phyloP scores from a whole-genome alignment of 2,329 filamentous ascomycete genomes.

The Neofusicoccum umdonicola region DNA sequence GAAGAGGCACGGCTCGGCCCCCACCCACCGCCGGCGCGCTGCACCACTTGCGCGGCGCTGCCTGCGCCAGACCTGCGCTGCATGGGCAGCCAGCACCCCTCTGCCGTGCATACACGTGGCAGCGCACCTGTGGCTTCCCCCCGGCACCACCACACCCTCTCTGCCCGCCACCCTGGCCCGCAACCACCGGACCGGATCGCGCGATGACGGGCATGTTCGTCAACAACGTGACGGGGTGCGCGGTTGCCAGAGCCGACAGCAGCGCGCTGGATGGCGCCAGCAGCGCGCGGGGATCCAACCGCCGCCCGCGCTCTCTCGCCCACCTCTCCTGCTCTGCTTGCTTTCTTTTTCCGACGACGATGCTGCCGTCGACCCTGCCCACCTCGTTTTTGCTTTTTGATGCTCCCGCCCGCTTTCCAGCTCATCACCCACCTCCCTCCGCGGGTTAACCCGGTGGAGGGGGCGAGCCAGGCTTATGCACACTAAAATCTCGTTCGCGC shows the following conservation, averaged over 20 bases:
- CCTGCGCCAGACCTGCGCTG: neutral
- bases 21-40: neutral
- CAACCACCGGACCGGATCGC: conserved; percentile 6
- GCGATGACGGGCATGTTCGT: conserved; percentile 14
- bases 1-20: conserved; percentile 17
- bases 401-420: neutral
- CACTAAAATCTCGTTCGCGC: neutral
- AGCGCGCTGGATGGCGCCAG: too few species aligned
- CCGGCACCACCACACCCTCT: neutral
- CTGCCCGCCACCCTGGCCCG: neutral
- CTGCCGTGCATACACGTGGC: conserved; percentile 20
- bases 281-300: neutral
- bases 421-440: too few species aligned
- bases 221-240: neutral
- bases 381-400: neutral
- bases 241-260: too few species aligned
- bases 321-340: too few species aligned
- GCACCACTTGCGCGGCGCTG: neutral
- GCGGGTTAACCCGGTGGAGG: too few species aligned
- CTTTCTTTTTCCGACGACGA: neutral
- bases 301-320: neutral
- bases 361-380: too few species aligned
- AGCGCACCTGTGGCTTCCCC: conserved; percentile 18
- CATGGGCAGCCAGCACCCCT: neutral
- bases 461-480: neutral